Base-by-base conservation (phyloP, 805 yeast species). In the Yueomyces sinensis region DNA sequence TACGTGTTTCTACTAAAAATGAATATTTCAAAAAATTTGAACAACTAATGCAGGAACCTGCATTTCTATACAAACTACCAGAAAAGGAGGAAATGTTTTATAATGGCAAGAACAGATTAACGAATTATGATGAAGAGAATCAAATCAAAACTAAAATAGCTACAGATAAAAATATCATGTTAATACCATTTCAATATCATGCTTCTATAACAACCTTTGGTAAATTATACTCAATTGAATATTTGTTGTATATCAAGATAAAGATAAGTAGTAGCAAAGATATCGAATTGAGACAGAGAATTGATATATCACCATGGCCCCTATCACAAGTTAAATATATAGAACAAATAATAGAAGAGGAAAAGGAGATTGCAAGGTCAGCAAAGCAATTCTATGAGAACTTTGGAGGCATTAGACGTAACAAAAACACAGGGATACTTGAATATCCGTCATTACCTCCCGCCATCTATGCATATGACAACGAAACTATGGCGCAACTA, bases 231-330 rank as follows among this genome's bases (percentile, higher is more conserved):
- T 62, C 72, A 18, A 50, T 74, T 7, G 58, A 71, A 18, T 76
- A 72, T 47, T 74, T 70, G 40, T 43, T 71, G 3, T 49, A 63
- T 0, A 38, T 76, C 17, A 72, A 70, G 37, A 61, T 71, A 30
- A 72, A 70, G 38, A 47, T 71, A 17, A 50, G 53, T 14, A 68
- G 63, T 28, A 68, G 70, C 3, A 71, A 70, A 41, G 72, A 70
- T 37, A 55, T 74, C 28, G 69, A 64, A 30, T 49, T 70, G 9
- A 49, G 58, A 13, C 62, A 72, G 17, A 80, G 78, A 2, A 53
- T 76, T 4, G 68, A 69, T 1, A 61, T 76, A 0, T 60, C 76
- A 19, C 75, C 76, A 2, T 73, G 66, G 57, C 66, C 72, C 43
- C 50, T 67, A 27, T 42, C 51, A 3, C 63, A 69, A 42, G 58